phyloP scores from a whole-genome alignment of 768 basidiomycete genomes.

The Lyophyllum shimeji region DNA sequence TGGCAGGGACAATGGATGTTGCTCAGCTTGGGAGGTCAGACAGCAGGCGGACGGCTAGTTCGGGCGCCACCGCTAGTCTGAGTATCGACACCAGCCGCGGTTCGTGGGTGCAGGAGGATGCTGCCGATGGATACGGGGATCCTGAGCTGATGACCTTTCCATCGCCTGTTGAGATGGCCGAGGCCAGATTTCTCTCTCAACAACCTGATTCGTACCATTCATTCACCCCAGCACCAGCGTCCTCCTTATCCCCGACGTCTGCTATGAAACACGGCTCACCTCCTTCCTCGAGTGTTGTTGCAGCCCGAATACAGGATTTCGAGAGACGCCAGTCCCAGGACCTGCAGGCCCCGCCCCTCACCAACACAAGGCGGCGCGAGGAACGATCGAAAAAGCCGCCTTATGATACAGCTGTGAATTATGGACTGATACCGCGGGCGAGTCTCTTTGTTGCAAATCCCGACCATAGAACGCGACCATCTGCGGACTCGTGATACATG shows the following conservation, averaged over 20 bases:
- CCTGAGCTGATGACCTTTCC: constrained; percentile 17
- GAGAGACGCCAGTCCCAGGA: constrained; percentile 61
- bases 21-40: constrained; percentile 47
- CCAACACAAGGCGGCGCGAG: constrained; percentile 42
- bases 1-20: constrained; percentile 70
- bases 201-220: constrained; percentile 3
- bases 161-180: constrained; percentile 34
- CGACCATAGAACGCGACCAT: constrained; percentile 34
- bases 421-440: constrained; percentile 63
- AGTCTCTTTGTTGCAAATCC: constrained; percentile 78
- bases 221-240: not conserved
- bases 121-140: constrained; percentile 14
- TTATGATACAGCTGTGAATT: constrained; percentile 39
- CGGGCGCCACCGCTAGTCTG: constrained; percentile 25
- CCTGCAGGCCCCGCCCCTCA: constrained; percentile 29
- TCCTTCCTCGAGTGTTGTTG: constrained; percentile 33
- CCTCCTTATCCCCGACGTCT: constrained; percentile 1
- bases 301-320: constrained; percentile 53
- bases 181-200: constrained; percentile 9
- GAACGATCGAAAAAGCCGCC: constrained; percentile 38
- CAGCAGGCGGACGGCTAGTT: constrained; percentile 28
- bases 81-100: constrained; percentile 25
- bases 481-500: constrained; percentile 17
- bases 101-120: constrained; percentile 7
- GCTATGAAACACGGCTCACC: constrained; percentile 17